Evolutionary conservation across 1,284 basidiomycete species (phyloP).

Genomic region (Malassezia sympodialis): DNA sequence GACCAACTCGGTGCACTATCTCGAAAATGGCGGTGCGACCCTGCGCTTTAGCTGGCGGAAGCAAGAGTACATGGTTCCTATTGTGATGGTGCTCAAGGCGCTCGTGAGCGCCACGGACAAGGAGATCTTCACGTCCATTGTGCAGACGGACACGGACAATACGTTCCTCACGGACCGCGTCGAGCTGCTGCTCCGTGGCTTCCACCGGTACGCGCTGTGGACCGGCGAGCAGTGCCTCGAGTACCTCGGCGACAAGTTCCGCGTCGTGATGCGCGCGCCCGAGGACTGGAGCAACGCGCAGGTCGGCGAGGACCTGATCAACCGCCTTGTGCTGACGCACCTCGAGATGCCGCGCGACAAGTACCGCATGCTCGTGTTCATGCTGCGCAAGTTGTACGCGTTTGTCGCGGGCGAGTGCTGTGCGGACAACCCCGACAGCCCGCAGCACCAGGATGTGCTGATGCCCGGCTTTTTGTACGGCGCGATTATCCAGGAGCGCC

Average conservation of each 20-base stretch:
- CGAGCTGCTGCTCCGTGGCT: slow-evolving; percentile 79
- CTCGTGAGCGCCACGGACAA: slow-evolving; percentile 82
- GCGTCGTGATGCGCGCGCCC: slow-evolving; percentile 78
- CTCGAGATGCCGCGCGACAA: slow-evolving; percentile 83
- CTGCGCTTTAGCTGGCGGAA: slow-evolving; percentile 94
- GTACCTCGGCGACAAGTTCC: slow-evolving; percentile 95
- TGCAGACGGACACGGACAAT: slow-evolving; percentile 93
- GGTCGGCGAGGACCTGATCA: slow-evolving; percentile 72
- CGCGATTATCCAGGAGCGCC: slow-evolving; percentile 95
- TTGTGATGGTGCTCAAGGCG: slow-evolving; percentile 93
- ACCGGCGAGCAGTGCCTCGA: slow-evolving; percentile 89
- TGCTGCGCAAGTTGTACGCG: slow-evolving; percentile 91
- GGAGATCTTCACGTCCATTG: slow-evolving; percentile 94
- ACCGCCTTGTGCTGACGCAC: slow-evolving; percentile 82
- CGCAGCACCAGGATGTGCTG: slow-evolving; percentile 94
- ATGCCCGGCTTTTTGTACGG: slow-evolving; percentile 85
- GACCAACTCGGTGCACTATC: slow-evolving; percentile 94
- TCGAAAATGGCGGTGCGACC: slow-evolving; percentile 89
- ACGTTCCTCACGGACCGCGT: slow-evolving; percentile 97
- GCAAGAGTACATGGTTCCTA: slow-evolving; percentile 96
- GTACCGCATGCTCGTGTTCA: slow-evolving; percentile 91
- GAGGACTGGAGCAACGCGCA: slow-evolving; percentile 83
- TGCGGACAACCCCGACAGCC: slow-evolving; percentile 94
- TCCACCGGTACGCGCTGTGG: slow-evolving; percentile 76
- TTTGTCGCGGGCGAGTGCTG: slow-evolving; percentile 82